Base-by-base conservation (phyloP, 2,329 filamentous ascomycete genomes). In the Arthrobotrys entomopaga region DNA sequence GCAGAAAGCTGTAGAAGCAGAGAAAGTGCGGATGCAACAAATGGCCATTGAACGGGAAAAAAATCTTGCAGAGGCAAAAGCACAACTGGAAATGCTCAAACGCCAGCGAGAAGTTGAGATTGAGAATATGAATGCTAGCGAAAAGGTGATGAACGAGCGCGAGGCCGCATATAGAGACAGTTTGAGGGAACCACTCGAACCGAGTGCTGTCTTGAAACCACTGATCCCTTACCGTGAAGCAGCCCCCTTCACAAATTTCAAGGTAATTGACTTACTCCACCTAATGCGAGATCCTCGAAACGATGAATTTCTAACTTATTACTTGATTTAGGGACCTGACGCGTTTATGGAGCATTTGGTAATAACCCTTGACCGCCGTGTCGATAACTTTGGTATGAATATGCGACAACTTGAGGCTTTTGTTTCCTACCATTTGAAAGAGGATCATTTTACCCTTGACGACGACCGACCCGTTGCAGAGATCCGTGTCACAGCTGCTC, bases 381-480 rank as follows among this genome's bases (percentile, higher is more conserved):
- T 66, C 19, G 70, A 67, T 20, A 67, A 67, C 15, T 74, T 63
- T 24, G 70, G 63, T 13, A 56, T 64, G 52, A 74, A 74, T 24
- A 74, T 74, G 63, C 58, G 63, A 34, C 57, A 74, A 2, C 57
- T 74, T 3, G 63, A 74, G 53, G 38, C 57, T 10, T 74, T 63
- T 43, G 50, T 74, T 20, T n/a, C 42, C 4, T 74, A 67, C 19
- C 48, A 67, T 20, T 38, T 43, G 8, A 22, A 42, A 13, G 66
- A 63, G 5, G 70, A 74, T 26, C 70, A 74, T 64, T 74, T 74
- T 52, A 74, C 70, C 11, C 58, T 74, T 15, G 58, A 74, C 24
- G 70, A 74, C 19, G 5, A 60, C n/a, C 70, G 70, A 16, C 58
- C 63, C 20, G 70, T 67, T 19, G 63, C 63, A 26, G 57, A 63